phyloP scores from a whole-genome alignment of 305 asterid species.

The Fraxinus baroniana region DNA sequence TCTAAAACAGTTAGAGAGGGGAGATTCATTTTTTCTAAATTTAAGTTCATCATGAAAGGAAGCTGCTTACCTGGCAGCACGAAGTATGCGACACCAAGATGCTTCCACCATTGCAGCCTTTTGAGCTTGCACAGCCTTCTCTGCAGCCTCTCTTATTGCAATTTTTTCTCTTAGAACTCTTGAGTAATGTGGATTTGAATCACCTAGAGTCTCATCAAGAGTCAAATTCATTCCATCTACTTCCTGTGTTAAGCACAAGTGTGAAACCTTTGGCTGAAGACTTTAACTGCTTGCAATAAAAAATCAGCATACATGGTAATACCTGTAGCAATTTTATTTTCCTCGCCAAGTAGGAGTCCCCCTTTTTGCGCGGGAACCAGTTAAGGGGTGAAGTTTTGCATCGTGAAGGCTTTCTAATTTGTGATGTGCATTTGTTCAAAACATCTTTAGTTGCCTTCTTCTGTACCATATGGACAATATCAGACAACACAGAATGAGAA shows the following conservation, averaged over 20 bases:
- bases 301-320: constrained; percentile 4
- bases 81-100: constrained; percentile 94
- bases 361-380: constrained; percentile 91
- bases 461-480: constrained; percentile 34
- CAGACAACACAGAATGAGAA: background rate
- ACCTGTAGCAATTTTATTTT: constrained; percentile 90
- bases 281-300: background rate
- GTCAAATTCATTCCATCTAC: constrained; percentile 84
- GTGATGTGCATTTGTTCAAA: constrained; percentile 69
- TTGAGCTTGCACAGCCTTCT: constrained; percentile 74
- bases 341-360: constrained; percentile 88
- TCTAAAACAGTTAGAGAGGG: background rate
- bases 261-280: constrained; percentile 11
- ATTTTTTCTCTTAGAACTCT: constrained; percentile 79
- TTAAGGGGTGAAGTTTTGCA: constrained; percentile 77
- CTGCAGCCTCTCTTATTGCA: constrained; percentile 88
- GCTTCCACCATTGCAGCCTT: constrained; percentile 94
- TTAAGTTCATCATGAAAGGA: background rate
- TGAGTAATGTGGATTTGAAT: constrained; percentile 85
- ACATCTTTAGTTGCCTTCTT: constrained; percentile 58
- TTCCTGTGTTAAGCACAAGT: constrained; percentile 41
- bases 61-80: constrained; percentile 65
- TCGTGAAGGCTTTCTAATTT: constrained; percentile 80
- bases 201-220: constrained; percentile 89
- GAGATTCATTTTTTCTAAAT: background rate